Evolutionary conservation across 2,329 filamentous ascomycete species (phyloP).

Genomic region (Anisogramma anomala): DNA sequence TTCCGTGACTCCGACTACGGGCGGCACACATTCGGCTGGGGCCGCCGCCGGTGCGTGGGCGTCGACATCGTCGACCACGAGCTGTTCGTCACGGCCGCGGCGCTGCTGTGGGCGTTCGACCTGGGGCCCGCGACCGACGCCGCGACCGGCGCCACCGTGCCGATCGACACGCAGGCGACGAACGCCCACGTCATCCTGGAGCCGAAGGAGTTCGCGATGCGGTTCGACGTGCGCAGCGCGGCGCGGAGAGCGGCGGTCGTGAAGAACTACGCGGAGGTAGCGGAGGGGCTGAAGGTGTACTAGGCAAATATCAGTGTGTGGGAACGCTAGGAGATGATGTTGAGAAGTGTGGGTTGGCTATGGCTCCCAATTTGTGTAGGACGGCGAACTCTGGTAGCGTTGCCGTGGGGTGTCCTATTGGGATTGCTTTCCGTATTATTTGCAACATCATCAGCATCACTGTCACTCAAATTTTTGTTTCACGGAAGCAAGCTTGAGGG

Average conservation of each 20-base stretch:
- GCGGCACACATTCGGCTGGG: conserved; percentile 55
- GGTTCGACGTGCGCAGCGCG: conserved; percentile 30
- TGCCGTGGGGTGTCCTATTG: too few relatives aligned
- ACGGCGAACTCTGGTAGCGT: too few relatives aligned
- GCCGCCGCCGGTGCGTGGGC: conserved; percentile 50
- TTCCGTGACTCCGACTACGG: conserved; percentile 41
- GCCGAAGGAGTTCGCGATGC: conserved; percentile 34
- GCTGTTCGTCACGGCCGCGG: conserved; percentile 38
- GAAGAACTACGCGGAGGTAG: conserved; percentile 25
- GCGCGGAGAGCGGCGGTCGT: conserved; percentile 28
- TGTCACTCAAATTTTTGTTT: too few relatives aligned
- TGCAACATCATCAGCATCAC: too few relatives aligned
- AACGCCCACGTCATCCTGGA: conserved; percentile 43
- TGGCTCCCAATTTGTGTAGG: too few relatives aligned
- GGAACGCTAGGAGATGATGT: too few relatives aligned
- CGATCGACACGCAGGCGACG: conserved; percentile 38
- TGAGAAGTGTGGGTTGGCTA: not conserved
- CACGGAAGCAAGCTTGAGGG: too few relatives aligned
- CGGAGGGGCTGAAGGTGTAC: conserved; percentile 22
- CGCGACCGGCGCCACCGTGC: conserved; percentile 29
- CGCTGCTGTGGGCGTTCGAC: conserved; percentile 39
- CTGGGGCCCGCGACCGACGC: conserved; percentile 30
- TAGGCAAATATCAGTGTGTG: too few relatives aligned
- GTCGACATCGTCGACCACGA: conserved; percentile 52
- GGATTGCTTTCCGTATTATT: too few relatives aligned